Base-by-base conservation (phyloP, 331 rosid genomes). In the Prunus yedoensis region DNA sequence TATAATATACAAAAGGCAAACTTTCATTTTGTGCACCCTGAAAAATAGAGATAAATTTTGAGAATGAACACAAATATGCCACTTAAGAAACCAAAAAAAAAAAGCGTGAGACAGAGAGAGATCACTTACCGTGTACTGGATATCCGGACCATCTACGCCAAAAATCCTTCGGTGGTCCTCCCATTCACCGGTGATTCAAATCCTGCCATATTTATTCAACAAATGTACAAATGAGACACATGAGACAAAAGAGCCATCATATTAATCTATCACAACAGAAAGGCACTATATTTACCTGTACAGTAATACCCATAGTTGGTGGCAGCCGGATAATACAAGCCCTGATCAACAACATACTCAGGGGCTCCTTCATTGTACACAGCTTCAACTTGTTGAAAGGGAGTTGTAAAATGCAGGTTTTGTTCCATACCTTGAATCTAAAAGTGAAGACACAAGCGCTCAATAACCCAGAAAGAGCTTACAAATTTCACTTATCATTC, bases 341-440 rank as follows among this genome's bases (percentile, higher is more conserved):
- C 93, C 87, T 89, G 97, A 81, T 93, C 97, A 82, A 85, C 87
- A 62, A 89, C 88, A 91, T 87, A 89, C 62, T 93, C 96, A 28
- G 94, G 91, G 66, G 90, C 89, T 77, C 91, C 93, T 81, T 93
- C 96, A 18, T 79, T 89, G 82, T 91, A 87, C 96, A 89, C 85
- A 68, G 81, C 83, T 83, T 86, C 86, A 78, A 84, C 83, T 83
- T 82, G 93, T 80, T 88, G 86, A 58, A 79, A 78, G 50, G 89
- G 87, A 77, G 81, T 72, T 27, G 86, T 80, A 78, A 83, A 75
- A 65, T 80, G 87, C 64, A 87, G 45, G 88, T 85, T 84, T 51
- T 85, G 79, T 68, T 80, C 82, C 71, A 85, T 70, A 77, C 87
- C 88, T 84, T 83, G 87, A 46, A 86, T 88, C 93, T 93, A 83